Conservation (phyloP, 202 grass and related monocot species). For the Bolboschoenoplectus hybrid region DNA sequence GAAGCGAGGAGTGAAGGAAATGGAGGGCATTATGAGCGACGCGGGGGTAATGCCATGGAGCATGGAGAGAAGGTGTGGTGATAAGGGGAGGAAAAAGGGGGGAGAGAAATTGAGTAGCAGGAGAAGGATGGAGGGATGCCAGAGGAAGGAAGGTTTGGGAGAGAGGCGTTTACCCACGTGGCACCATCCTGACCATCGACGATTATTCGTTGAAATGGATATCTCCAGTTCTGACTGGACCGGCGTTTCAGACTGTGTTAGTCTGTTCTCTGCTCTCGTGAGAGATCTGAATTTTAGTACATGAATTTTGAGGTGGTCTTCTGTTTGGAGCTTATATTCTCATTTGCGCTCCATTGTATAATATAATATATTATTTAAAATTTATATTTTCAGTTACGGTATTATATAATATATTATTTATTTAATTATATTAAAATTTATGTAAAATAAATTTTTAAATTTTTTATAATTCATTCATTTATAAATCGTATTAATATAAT, state of each 20-base stretch:
- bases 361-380: too few relatives aligned
- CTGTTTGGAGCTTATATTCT: too few relatives aligned
- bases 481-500: too few relatives aligned
- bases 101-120: background rate
- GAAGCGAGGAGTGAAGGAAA: slow-evolving; percentile 4
- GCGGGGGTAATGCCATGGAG: slow-evolving; percentile 21
- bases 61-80: slow-evolving; percentile 19
- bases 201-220: slow-evolving; percentile 2
- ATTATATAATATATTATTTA: too few relatives aligned
- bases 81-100: background rate
- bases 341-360: too few relatives aligned
- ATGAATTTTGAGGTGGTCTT: too few relatives aligned
- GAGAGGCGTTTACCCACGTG: slow-evolving; percentile 33
- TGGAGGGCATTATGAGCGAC: slow-evolving; percentile 34
- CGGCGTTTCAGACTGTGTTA: background rate
- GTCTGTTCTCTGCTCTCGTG: too few relatives aligned
- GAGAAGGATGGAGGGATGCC: background rate
- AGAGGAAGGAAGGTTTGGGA: background rate
- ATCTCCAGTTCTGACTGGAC: slow-evolving; percentile 2
- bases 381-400: too few relatives aligned
- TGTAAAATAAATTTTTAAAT: too few relatives aligned
- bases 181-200: slow-evolving; percentile 3
- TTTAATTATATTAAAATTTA: too few relatives aligned
- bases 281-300: too few relatives aligned
- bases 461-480: too few relatives aligned